These are phyloP conservation scores for Phytophthora brassicae DNA, from an alignment of 352 stramenopile genomes.

Conservation along the genomic window DNA sequence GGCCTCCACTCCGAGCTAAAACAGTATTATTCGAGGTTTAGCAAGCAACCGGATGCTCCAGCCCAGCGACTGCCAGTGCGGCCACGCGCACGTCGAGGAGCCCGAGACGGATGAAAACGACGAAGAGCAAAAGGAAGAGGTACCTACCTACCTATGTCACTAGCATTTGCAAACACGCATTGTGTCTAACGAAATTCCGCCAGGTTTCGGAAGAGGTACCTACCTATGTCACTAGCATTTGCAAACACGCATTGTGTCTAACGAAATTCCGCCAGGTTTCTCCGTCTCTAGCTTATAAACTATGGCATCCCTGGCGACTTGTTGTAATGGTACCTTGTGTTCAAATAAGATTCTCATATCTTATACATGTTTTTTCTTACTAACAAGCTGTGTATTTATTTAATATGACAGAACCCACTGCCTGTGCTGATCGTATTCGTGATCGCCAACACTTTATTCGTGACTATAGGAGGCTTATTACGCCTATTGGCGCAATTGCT, in stretches of 20 bases:
- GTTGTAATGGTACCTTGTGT: conserved; percentile 47
- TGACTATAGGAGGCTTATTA: conserved; percentile 55
- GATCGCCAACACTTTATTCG: conserved; percentile 59
- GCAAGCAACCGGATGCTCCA: too few relatives aligned
- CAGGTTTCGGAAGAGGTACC: conserved; percentile 26
- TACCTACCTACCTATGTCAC: too few relatives aligned
- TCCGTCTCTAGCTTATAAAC: conserved; percentile 52
- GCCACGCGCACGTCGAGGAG: conserved; percentile 31
- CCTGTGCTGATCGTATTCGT: conserved; percentile 52
- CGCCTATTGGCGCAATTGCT: conserved; percentile 49
- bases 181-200: too few relatives aligned
- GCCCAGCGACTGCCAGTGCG: conserved; percentile 34
- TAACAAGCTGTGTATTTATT: conserved; percentile 25
- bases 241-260: too few relatives aligned
- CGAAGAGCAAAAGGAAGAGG: conserved; percentile 21
- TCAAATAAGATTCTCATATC: conserved; percentile 2
- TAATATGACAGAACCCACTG: conserved; percentile 46
- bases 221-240: too few relatives aligned
- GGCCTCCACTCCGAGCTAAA: too few relatives aligned
- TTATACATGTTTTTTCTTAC: conserved; percentile 2
- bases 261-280: conserved; percentile 1
- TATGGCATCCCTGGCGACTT: conserved; percentile 74
- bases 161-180: too few relatives aligned
- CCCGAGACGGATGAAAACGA: conserved; percentile 14
- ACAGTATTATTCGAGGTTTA: too few relatives aligned